Base-by-base conservation (phyloP, 2,329 filamentous ascomycete species). In the Curvularia verruculosa region DNA sequence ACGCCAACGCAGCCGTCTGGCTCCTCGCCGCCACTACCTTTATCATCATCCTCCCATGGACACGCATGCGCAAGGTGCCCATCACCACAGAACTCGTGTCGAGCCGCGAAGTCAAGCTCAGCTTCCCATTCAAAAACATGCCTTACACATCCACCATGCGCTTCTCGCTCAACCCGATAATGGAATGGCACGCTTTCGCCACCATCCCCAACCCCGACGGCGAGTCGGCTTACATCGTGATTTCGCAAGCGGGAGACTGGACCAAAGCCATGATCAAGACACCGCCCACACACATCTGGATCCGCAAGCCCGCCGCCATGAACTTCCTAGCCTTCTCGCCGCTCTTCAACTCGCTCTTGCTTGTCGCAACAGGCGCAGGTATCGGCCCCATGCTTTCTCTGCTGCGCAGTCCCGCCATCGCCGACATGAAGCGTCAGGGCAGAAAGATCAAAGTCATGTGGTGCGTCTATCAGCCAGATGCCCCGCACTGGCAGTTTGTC, bases 1-100 rank as follows among this genome's bases (percentile, higher is more conserved):
- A 55, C 44, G 31, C 29, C 1, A 62, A 63, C 21, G 53, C 68
- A 0, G 57, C 64, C 0, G 58, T 94, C 73, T 95, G 89, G 88
- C 83, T 91, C 67, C 80, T 94, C 18, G 65, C 85, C 24, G 71
- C 84, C 31, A 86, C 87, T 39, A 91, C 90, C 1, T 69, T 82
- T 46, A 84, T 88, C 64, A 83, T 94, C 64, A 79, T 88, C 49
- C 85, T 89, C 43, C 89, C 91, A 0, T 96, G 91, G 90, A 71
- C 89, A 1, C 83, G 86, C 60, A 84, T 95, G 21, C 85, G 89
- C 52, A 87, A 85, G 62, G 85, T 91, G 36, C 77, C 80, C 12
- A 87, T 94, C 53, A 78, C 82, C 19, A 79, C 87, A 7, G 85
- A 91, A 68, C 78, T 82, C 3, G 84, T 95, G 15, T 94, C 90